phyloP scores from a whole-genome alignment of 2,329 filamentous ascomycete species.

The Neofusicoccum cordaticola region DNA sequence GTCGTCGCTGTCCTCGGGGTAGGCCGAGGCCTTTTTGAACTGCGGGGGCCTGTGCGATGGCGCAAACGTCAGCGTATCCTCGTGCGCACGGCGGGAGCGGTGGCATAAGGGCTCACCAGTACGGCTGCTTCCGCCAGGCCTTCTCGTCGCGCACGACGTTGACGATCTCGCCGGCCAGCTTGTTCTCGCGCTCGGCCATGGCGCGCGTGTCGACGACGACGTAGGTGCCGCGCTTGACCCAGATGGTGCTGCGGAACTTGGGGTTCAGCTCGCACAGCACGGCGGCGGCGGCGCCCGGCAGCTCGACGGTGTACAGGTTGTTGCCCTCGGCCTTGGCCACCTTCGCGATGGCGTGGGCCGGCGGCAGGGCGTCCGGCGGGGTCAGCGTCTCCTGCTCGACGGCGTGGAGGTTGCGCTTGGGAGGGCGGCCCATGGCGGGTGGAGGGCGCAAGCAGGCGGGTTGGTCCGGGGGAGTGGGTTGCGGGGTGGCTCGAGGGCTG shows the following conservation, averaged over 20 bases:
- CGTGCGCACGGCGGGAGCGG: neutral
- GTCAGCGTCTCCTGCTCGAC: constrained; percentile 70
- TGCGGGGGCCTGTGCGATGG: constrained; percentile 65
- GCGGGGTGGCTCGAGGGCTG: neutral
- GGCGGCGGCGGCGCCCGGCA: constrained; percentile 57
- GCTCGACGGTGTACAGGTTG: constrained; percentile 77
- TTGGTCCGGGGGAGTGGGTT: neutral
- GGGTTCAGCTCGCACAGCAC: constrained; percentile 78
- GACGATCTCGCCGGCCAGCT: constrained; percentile 82
- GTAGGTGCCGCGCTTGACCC: constrained; percentile 85
- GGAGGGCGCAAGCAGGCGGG: too few species aligned
- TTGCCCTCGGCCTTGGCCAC: constrained; percentile 83
- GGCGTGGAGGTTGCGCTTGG: constrained; percentile 74
- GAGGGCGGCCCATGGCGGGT: constrained; percentile 59
- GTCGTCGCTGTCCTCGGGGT: constrained; percentile 65
- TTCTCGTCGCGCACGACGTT: constrained; percentile 92
- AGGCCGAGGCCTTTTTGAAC: constrained; percentile 64
- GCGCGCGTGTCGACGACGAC: constrained; percentile 74
- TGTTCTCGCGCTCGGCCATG: constrained; percentile 67
- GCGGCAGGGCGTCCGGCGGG: constrained; percentile 54
- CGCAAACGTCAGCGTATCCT: too few species aligned
- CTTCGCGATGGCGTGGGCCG: constrained; percentile 66
- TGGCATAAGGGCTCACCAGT: constrained; percentile 58
- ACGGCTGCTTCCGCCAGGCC: constrained; percentile 81
- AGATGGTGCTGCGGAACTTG: constrained; percentile 86